phyloP scores from a whole-genome alignment of 2,329 filamentous ascomycete genomes.

The Teratosphaeriaceae sp. region DNA sequence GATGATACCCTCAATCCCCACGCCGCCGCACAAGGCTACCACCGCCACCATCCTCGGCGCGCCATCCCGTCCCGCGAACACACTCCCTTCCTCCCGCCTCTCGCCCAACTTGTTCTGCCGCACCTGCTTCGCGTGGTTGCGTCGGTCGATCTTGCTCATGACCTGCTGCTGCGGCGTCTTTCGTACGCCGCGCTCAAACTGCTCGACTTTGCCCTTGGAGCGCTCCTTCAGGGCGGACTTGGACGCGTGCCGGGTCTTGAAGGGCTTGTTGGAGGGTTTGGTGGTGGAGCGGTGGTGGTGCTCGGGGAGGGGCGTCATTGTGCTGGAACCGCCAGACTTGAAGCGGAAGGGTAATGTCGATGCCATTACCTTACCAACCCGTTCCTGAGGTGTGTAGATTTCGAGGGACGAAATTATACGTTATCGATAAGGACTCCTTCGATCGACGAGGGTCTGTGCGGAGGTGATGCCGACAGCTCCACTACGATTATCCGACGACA shows the following conservation, averaged over 20 bases:
- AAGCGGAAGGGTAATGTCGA: slow-evolving; percentile 63
- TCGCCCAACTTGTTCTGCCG: slow-evolving; percentile 78
- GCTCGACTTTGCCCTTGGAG: slow-evolving; percentile 76
- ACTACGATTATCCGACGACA: no score
- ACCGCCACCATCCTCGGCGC: slow-evolving; percentile 85
- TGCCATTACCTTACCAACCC: no score
- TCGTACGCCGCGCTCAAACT: slow-evolving; percentile 61
- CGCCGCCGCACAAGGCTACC: slow-evolving; percentile 71
- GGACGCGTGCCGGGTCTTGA: slow-evolving; percentile 85
- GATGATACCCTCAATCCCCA: slow-evolving; percentile 62
- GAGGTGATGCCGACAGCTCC: no score
- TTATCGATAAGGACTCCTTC: slow-evolving; percentile 5
- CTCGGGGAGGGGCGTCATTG: slow-evolving; percentile 53
- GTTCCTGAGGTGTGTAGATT: not conserved
- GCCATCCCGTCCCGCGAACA: slow-evolving; percentile 82
- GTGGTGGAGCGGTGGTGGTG: slow-evolving; percentile 93
- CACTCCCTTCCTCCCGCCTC: slow-evolving; percentile 66
- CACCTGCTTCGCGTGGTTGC: slow-evolving; percentile 90
- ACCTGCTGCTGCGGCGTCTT: slow-evolving; percentile 93
- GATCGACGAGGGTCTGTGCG: no score
- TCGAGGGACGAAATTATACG: not conserved
- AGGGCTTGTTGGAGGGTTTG: slow-evolving; percentile 80
- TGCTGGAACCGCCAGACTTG: slow-evolving; percentile 64
- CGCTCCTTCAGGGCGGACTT: slow-evolving; percentile 81
- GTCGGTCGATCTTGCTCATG: slow-evolving; percentile 93